Percentiles rank a stretch among this genome's conserved stretches.
These are phyloP conservation scores for Pythium aquatile DNA, from an alignment of 352 stramenopile genomes.

Conservation along the genomic window DNA sequence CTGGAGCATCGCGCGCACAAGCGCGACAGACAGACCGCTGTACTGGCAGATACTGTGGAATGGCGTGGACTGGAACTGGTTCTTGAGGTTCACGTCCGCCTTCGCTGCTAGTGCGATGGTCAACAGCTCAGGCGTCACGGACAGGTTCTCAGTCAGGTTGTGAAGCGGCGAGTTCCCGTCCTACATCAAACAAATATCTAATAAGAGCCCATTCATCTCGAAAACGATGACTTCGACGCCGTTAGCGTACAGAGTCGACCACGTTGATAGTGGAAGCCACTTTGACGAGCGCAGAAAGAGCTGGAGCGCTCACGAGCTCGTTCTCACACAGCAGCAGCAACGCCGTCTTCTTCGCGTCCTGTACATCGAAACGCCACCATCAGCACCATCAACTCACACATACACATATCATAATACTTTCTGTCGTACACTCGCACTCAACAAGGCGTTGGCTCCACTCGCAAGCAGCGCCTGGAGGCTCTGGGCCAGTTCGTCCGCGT, in stretches of 20 bases:
- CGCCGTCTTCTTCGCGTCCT: slow-evolving; percentile 30
- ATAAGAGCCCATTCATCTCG: no score
- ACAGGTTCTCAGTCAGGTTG: slow-evolving; percentile 54
- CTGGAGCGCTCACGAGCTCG: slow-evolving; percentile 36
- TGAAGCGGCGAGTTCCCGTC: slow-evolving; percentile 70
- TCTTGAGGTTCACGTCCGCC: slow-evolving; percentile 57
- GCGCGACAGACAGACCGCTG: slow-evolving; percentile 36
- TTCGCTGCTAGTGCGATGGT: slow-evolving; percentile 41
- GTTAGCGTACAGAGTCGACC: slow-evolving; percentile 40
- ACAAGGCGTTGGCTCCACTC: slow-evolving; percentile 15
- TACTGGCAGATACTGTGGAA: slow-evolving; percentile 79
- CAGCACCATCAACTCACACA: not conserved
- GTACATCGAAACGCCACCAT: not conserved
- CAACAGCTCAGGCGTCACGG: slow-evolving; percentile 38
- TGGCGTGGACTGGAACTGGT: slow-evolving; percentile 76
- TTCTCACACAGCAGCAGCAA: slow-evolving; percentile 59
- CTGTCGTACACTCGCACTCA: slow-evolving; percentile 23
- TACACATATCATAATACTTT: not conserved
- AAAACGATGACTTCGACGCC: not conserved
- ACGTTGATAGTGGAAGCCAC: slow-evolving; percentile 38
- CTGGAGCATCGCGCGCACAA: slow-evolving; percentile 49
- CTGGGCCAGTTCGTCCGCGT: slow-evolving; percentile 10
- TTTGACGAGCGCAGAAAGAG: slow-evolving; percentile 45
- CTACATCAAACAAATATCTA: slow-evolving; percentile 18
- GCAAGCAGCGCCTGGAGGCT: slow-evolving; percentile 25